A percentile compares a stretch with the other conserved stretches of the same genome.
These are phyloP conservation scores for Picochlorum sp. DNA, from an alignment of 139 green algal genomes.

Conservation along the genomic window DNA sequence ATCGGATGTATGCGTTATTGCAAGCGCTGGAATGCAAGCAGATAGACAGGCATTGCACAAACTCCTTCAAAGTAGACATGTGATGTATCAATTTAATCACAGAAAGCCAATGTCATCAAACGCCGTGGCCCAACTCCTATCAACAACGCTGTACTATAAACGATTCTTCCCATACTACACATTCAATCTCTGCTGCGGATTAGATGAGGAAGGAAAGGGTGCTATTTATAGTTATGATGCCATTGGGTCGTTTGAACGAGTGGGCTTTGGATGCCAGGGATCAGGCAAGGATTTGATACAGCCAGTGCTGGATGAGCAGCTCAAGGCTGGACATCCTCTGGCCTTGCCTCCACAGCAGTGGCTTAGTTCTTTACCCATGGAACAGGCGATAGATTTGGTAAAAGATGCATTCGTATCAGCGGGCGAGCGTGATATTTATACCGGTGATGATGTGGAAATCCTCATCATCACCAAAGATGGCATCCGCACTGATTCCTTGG, in stretches of 20 bases:
- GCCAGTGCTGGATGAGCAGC: slow-evolving; percentile 98
- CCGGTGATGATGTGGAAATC: slow-evolving; percentile 93
- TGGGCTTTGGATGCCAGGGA: slow-evolving; percentile 78
- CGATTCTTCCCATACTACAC: slow-evolving; percentile 99
- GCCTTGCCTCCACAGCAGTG: slow-evolving; percentile 66
- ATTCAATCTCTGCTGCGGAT: slow-evolving; percentile 89
- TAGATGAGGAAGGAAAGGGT: slow-evolving; percentile 88
- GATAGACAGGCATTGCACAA: slow-evolving; percentile 90
- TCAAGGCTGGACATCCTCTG: slow-evolving; percentile 83
- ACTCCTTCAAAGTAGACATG: slow-evolving; percentile 55
- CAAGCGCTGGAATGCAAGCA: slow-evolving; percentile 82
- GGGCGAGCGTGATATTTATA: slow-evolving; percentile 97
- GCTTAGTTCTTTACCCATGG: slow-evolving; percentile 56
- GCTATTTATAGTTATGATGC: slow-evolving; percentile 98
- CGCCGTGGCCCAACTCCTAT: slow-evolving; percentile 89
- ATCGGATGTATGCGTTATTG: slow-evolving; percentile 73
- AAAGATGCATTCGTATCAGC: slow-evolving; percentile 94
- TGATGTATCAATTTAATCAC: slow-evolving; percentile 79
- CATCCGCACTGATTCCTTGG: slow-evolving; percentile 54
- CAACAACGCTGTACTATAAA: slow-evolving; percentile 95
- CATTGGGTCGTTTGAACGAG: slow-evolving; percentile 88
- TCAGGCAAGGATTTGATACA: slow-evolving; percentile 93
- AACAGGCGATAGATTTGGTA: slow-evolving; percentile 88
- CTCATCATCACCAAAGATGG: slow-evolving; percentile 89
- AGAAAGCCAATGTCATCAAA: slow-evolving; percentile 75